phyloP scores from a whole-genome alignment of 75 land plant genomes.

The Adiantum capillusveneris region DNA sequence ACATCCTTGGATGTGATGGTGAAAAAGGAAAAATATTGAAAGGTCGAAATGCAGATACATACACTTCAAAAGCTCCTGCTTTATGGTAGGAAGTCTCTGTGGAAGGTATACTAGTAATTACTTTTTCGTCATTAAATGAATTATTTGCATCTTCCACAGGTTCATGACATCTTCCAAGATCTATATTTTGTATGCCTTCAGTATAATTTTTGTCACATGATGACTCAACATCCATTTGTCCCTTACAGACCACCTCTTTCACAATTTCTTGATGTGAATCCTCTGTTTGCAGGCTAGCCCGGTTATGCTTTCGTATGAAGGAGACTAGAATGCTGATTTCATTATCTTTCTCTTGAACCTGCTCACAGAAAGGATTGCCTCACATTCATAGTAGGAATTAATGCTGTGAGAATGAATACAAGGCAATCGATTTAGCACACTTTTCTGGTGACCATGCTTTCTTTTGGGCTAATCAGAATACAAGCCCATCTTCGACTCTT shows the following conservation, averaged over 20 bases:
- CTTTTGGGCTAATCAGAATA: too few relatives aligned
- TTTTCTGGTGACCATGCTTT: too few relatives aligned
- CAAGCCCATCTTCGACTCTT: too few relatives aligned
- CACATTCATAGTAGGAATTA: too few relatives aligned
- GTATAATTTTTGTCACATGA: background rate
- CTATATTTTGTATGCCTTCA: background rate
- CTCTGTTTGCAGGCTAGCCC: background rate
- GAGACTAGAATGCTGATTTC: conserved; percentile 34
- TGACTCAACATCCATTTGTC: background rate
- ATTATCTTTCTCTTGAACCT: conserved; percentile 32
- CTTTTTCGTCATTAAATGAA: background rate
- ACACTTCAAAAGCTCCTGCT: conserved; percentile 15
- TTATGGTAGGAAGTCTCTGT: background rate
- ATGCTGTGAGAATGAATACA: too few relatives aligned
- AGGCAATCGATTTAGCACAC: too few relatives aligned
- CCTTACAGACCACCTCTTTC: background rate
- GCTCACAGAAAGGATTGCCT: background rate
- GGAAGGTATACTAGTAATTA: background rate
- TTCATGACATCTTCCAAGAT: background rate
- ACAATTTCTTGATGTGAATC: background rate
- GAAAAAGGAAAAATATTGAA: too few relatives aligned
- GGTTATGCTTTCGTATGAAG: conserved; percentile 28
- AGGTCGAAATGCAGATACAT: too few relatives aligned
- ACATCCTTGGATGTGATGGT: too few relatives aligned
- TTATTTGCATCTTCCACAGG: background rate